A percentile compares a stretch with the other conserved stretches of the same genome.
These are phyloP conservation scores for Chernovozyma aurita DNA, from an alignment of 1,139 yeast species.

Conservation along the genomic window DNA sequence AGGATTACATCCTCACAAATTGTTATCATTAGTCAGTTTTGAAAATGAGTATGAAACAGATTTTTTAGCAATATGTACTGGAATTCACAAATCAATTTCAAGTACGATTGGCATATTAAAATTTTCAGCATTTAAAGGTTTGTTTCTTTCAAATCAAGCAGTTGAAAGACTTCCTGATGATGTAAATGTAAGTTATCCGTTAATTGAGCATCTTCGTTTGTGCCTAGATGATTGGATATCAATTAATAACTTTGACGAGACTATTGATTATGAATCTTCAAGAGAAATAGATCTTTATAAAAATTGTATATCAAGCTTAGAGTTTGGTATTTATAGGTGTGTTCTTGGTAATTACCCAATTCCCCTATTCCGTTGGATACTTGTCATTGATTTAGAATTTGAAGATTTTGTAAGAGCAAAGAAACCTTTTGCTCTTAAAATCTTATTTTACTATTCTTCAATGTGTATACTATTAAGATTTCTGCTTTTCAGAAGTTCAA, in stretches of 20 bases:
- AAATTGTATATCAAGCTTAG: constrained; percentile 12
- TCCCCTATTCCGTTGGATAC: constrained; percentile 26
- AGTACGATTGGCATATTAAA: constrained; percentile 11
- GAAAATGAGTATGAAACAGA: constrained; percentile 14
- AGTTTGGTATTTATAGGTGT: constrained; percentile 13
- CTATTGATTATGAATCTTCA: constrained; percentile 7
- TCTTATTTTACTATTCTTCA: constrained; percentile 21
- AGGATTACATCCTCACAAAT: constrained; percentile 27
- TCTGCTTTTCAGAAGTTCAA: constrained; percentile 15
- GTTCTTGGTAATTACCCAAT: constrained; percentile 19
- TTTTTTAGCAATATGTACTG: constrained; percentile 17
- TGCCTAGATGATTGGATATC: constrained; percentile 5
- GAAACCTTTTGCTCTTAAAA: constrained; percentile 21
- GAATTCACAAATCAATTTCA: constrained; percentile 14
- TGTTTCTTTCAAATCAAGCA: constrained; percentile 10
- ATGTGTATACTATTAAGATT: constrained; percentile 19
- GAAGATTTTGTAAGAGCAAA: constrained; percentile 16
- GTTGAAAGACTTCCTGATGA: not conserved
- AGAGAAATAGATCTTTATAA: constrained; percentile 7
- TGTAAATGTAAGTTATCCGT: constrained; percentile 10
- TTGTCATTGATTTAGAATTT: constrained; percentile 14
- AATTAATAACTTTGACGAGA: constrained; percentile 7
- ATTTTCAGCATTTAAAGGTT: constrained; percentile 13
- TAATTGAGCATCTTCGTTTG: constrained; percentile 13
- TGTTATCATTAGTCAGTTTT: constrained; percentile 25